Evolutionary conservation across 2,329 filamentous ascomycete species (phyloP), one percentile per base, ranked within the genome.

Genomic region (Claviceps fusiformis): DNA sequence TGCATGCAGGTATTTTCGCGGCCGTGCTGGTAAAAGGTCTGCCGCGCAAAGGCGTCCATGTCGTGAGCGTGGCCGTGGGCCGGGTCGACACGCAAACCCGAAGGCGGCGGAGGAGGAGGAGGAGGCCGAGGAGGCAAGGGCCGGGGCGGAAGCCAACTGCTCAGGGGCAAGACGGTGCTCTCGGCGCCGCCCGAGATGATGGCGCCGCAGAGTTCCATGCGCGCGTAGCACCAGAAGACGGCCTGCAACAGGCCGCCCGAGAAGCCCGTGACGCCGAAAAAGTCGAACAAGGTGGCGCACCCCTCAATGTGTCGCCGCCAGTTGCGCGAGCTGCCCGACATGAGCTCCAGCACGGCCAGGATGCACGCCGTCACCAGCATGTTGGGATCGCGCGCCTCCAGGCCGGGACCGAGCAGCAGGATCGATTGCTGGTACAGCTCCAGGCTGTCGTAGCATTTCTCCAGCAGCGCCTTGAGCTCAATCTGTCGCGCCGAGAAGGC

Each of bases 251-350:
- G 71, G n/a, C 66, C 66, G 11, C 65, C 66, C 3, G 65, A 66
- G 56, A 68, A 68, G 0, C 78, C 79, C 43, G 76, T 71, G 5
- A 81, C 75, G 2, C 70, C 71, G 55, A 75, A 73, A 1, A 75
- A 71, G 56, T 75, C 71, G 27, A 81, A 74, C 1, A 81, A 62
- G 1, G 75, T 71, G 1, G 78, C 77, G 58, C 77, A 80, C 0
- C 79, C 79, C 54, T 81, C 78, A 3, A 81, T 63, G 63, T 81
- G 79, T 1, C 75, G 71, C 9, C 73, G 67, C 79, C 78, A 81
- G 54, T 78, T 76, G 59, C 69, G 70, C 0, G 75, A 70, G 1
- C 71, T 71, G 13, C 71, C 74, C 2, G 72, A 75, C 65, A 77
- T 73, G 64, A 77, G 71, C 56, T 77, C 75, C 5, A 77, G 63